Evolutionary conservation across 2,329 filamentous ascomycete species (phyloP), one percentile per base, ranked within the genome.

Genomic region (Pseudogymnoascus verrucosus): DNA sequence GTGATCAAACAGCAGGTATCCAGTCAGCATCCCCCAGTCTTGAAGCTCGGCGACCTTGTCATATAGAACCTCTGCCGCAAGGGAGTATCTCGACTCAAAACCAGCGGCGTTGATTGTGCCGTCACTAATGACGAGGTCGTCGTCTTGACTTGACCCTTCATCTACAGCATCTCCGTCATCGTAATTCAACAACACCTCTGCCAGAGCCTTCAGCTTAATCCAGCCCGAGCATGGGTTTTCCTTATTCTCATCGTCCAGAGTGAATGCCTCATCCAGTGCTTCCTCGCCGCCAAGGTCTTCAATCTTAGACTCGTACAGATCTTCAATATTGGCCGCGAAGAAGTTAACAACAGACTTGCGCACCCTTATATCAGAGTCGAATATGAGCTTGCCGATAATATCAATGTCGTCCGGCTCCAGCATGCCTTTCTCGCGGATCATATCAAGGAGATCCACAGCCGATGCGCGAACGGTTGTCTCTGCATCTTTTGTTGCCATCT

Each of bases 371-470:
- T 98, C 93, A 0, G 87, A 84, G 70, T 99, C 95, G 71, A 96
- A 97, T 10, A 98, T 88, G 37, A 98, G 82, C 71, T 89, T 88
- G 44, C 93, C 93, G 57, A 98, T 85, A 3, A 87, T 84, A 73
- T 98, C 95, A 64, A 99, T 89, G 74, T 99, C 95, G 69, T 90
- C 86, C 0, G 93, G 93, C 69, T 98, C 93, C 1, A 99, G 82
- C 75, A 97, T 85, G 23, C 92, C 93, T 5, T 88, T 89, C 67
- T 91, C 87, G 63, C 93, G 87, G 63, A 99, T 82, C 23, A 88
- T 82, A 68, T 96, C 90, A 16, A 97, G 85, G 42, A 96, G 83
- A 62, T 90, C 85, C 59, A 99, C 89, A 7, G 91, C 89, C 5
- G 87, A 83, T 6, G 91, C 89, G 37, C 95, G 87, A 31, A 98